These are phyloP conservation scores for Ramaria sp. DNA, from an alignment of 768 basidiomycete genomes.

Conservation along the genomic window DNA sequence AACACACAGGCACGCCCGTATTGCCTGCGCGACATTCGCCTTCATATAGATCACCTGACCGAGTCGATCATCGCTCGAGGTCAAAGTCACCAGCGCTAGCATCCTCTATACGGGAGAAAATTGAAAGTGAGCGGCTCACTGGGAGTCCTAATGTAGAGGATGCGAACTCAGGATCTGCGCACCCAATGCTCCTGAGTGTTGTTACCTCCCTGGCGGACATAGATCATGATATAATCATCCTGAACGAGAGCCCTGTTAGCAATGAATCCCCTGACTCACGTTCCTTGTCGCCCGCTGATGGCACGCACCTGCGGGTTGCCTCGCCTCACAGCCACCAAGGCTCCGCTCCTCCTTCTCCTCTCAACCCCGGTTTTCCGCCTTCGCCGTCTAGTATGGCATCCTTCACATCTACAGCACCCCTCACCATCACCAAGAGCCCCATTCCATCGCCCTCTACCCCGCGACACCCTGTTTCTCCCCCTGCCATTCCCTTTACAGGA, in stretches of 20 bases:
- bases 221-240: not conserved
- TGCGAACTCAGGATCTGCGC: not conserved
- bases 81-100: conserved; percentile 3
- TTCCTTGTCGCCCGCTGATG: not conserved
- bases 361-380: conserved; percentile 6
- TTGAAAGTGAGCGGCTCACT: not conserved
- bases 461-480: not conserved
- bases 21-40: not conserved
- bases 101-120: not conserved
- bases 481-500: conserved; percentile 5
- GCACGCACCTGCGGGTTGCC: not conserved
- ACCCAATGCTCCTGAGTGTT: not conserved
- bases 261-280: not conserved
- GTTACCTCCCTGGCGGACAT: not conserved
- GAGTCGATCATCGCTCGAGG: not conserved
- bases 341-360: conserved; percentile 7
- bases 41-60: not conserved
- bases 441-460: not conserved
- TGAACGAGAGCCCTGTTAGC: not conserved
- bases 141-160: not conserved
- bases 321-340: not conserved
- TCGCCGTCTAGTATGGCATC: not conserved
- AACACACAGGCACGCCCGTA: not conserved
- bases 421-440: not conserved
- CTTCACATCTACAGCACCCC: not conserved